Base-by-base conservation (phyloP, 2,329 filamentous ascomycete genomes). In the Colletotrichum horii region DNA sequence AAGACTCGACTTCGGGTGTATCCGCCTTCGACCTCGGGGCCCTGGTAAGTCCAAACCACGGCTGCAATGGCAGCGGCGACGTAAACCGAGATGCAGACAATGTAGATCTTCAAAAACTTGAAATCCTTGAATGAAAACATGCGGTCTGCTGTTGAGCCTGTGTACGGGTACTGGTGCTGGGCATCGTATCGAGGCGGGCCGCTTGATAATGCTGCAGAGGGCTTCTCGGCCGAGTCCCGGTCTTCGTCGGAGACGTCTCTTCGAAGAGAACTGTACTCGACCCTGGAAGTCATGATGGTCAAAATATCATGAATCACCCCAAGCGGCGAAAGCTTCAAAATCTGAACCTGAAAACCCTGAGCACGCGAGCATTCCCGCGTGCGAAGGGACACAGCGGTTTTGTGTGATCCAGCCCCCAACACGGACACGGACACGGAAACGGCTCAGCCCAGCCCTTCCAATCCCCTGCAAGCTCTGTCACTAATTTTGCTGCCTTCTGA, bases 61-160 rank as follows among this genome's bases (percentile, higher is more conserved):
- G 66, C 66, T 7, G 58, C 71, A 28, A 74, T 24, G 7, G 71
- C 56, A 15, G 71, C 71, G n/a, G 38, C n/a, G 14, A 68, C 14
- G 30, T 70, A 74, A 3, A 70, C 2, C 7, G n/a, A 38, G 55
- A 74, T 70, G 8, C 71, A 74, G 11, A 26, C 30, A 32, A 74
- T 69, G 15, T 70, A 74, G 11, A 58, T 56, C 26, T 74, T 62
- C 16, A 74, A 24, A 8, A 65, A 64, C 6, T 56, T 74, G 43
- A 74, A 74, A 26, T 70, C 71, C 0, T 30, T 30, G 43, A 74
- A 70, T 43, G 28, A 24, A 38, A 74, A 74, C 66, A 74, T 74
- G 19, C 70, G 65, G 24, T 73, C 65, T 28, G 70, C 64, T 28
- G 70, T 73, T 6, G 65, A 60, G 14, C 70, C 55, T 4, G 58